Percentiles rank a stretch among this genome's conserved stretches.
These are phyloP conservation scores for Erysiphe pulchra DNA, from an alignment of 2,329 filamentous ascomycete genomes.

Conservation along the genomic window DNA sequence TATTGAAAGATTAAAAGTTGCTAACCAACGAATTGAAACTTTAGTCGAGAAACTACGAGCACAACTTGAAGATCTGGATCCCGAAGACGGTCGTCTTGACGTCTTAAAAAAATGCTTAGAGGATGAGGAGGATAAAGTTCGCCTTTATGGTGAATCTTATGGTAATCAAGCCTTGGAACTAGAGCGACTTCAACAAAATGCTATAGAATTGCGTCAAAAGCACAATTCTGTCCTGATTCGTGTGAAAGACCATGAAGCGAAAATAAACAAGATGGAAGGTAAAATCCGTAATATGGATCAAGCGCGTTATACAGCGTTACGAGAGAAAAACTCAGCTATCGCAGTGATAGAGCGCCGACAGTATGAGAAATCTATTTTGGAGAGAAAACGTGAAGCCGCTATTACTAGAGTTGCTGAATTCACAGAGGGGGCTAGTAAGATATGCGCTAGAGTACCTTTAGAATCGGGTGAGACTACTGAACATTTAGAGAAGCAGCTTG, in stretches of 20 bases:
- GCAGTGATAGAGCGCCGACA: conserved; percentile 23
- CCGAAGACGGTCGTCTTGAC: conserved; percentile 40
- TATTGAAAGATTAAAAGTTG: conserved; percentile 23
- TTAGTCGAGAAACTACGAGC: conserved; percentile 25
- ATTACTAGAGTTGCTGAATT: conserved; percentile 25
- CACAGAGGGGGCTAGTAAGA: conserved; percentile 24
- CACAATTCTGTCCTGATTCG: conserved; percentile 16
- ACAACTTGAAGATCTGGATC: conserved; percentile 38
- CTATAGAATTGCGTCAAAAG: conserved; percentile 13
- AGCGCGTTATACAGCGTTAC: conserved; percentile 25
- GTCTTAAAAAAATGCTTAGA: conserved; percentile 30
- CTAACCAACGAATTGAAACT: conserved; percentile 33
- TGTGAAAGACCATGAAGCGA: conserved; percentile 15
- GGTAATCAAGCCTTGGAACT: conserved; percentile 25
- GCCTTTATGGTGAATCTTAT: conserved; percentile 28
- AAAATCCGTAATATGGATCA: conserved; percentile 24
- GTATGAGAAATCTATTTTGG: conserved; percentile 19
- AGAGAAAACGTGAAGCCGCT: conserved; percentile 22
- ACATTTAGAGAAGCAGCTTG: conserved; percentile 27
- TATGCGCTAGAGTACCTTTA: conserved; percentile 33
- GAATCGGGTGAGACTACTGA: conserved; percentile 35
- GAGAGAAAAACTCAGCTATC: conserved; percentile 35
- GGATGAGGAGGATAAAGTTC: conserved; percentile 20
- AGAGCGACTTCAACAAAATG: conserved; percentile 19
- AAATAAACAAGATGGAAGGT: conserved; percentile 27